phyloP scores from a whole-genome alignment of 129 eudicot species.

The Centaurea solstitialis region DNA sequence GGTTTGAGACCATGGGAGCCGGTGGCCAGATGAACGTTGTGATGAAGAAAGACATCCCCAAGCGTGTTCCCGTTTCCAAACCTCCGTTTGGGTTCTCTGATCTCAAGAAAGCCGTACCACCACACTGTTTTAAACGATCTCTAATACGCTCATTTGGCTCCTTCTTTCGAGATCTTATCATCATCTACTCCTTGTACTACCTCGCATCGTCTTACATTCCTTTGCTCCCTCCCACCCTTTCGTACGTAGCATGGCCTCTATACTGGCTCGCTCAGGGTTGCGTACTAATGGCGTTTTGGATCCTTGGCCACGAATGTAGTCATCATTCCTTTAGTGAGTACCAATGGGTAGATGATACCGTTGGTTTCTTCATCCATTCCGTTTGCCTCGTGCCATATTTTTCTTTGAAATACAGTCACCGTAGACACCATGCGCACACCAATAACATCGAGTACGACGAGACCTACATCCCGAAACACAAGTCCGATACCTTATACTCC shows the following conservation, averaged over 20 bases:
- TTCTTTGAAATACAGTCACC: slow-evolving; percentile 35
- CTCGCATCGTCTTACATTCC: slow-evolving; percentile 23
- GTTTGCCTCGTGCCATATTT: slow-evolving; percentile 23
- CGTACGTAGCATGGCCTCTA: slow-evolving; percentile 29
- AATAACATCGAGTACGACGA: slow-evolving; percentile 32
- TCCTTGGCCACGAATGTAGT: slow-evolving; percentile 35
- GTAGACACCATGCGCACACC: slow-evolving; percentile 35
- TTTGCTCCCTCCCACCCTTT: slow-evolving; percentile 13
- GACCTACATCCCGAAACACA: slow-evolving; percentile 33
- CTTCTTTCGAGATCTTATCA: slow-evolving; percentile 22
- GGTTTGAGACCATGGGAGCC: slow-evolving; percentile 26
- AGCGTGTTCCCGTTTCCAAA: slow-evolving; percentile 23
- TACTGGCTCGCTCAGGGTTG: slow-evolving; percentile 34
- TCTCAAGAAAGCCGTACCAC: slow-evolving; percentile 38
- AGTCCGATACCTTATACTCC: slow-evolving; percentile 22
- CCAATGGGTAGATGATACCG: no score
- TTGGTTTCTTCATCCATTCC: no score
- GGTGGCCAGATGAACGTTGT: slow-evolving; percentile 35
- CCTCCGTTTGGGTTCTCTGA: slow-evolving; percentile 30
- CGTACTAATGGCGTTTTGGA: slow-evolving; percentile 30
- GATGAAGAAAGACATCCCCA: slow-evolving; percentile 11
- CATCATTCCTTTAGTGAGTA: no score
- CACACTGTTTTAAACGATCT: slow-evolving; percentile 37
- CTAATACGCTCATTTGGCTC: slow-evolving; percentile 25
- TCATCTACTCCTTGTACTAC: slow-evolving; percentile 13